Conservation (phyloP, 2,329 filamentous ascomycete species). For the Elsinoe australis region DNA sequence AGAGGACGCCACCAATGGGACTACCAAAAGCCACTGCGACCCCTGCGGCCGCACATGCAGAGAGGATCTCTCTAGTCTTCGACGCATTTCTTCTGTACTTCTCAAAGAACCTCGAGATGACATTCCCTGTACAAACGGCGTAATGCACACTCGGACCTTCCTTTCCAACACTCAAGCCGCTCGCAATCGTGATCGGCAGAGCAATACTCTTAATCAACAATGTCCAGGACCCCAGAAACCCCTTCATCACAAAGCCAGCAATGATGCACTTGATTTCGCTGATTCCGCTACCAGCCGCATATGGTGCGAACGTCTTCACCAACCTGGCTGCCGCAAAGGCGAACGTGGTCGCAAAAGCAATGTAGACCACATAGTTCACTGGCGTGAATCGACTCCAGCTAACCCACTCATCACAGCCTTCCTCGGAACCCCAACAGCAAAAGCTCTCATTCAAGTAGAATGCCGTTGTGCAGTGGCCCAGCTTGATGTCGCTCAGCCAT, state of each 20-base stretch:
- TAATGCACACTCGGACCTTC: slow-evolving; percentile 99
- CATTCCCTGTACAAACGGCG: slow-evolving; percentile 93
- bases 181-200: slow-evolving; percentile 84
- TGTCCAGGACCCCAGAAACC: slow-evolving; percentile 86
- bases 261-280: slow-evolving; percentile 99
- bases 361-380: slow-evolving; percentile 81
- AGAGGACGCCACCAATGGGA: slow-evolving; percentile 91
- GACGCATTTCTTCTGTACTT: slow-evolving; percentile 89
- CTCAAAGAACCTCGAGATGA: slow-evolving; percentile 84
- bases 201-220: slow-evolving; percentile 89
- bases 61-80: slow-evolving; percentile 91
- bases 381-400: slow-evolving; percentile 72
- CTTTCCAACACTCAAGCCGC: slow-evolving; percentile 89
- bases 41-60: slow-evolving; percentile 86
- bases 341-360: slow-evolving; percentile 68
- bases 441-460: slow-evolving; percentile 98
- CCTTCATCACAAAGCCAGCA: slow-evolving; percentile 98
- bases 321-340: slow-evolving; percentile 74
- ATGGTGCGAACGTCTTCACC: slow-evolving; percentile 87
- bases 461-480: slow-evolving; percentile 88
- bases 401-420: slow-evolving; percentile 82
- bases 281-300: slow-evolving; percentile 92
- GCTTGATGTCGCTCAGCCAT: slow-evolving; percentile 92
- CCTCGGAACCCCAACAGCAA: slow-evolving; percentile 94
- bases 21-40: slow-evolving; percentile 96